Base-by-base conservation (phyloP, 78 protist genomes). In the Monocercomonoides exilis region DNA sequence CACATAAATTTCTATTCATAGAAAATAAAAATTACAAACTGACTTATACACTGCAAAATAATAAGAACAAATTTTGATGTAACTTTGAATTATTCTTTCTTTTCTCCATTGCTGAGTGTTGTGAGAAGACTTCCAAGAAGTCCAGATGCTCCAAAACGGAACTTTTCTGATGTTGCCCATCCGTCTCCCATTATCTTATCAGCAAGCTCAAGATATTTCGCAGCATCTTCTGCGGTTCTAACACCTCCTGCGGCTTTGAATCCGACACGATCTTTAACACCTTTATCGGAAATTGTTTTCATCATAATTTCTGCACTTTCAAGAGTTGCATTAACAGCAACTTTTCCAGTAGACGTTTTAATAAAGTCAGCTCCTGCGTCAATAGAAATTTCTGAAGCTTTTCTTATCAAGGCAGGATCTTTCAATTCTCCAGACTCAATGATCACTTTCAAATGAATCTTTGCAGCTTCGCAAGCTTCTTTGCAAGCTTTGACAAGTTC, bases 201-300 rank as follows among this genome's bases (percentile, higher is more conserved):
- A 44, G 85, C 85, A 5, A 80, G 43, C 2, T 21, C 77, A n/a
- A 88, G 42, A 45, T 43, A 88, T 38, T 2, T 2, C 41, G 32
- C 44, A 1, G 90, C 90, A 32, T 81, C 77, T 36, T 42, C 84
- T 1, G 86, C 79, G 34, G 90, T 46, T 3, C 90, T 80, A 42
- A 88, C 34, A 32, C 90, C 90, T n/a, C 90, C 90, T 11, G 90
- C 86, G 1, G 90, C 82, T 82, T 88, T 88, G 81, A 88, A 80
- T 34, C 90, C 90, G 21, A 80, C 86, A 34, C 3, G 3, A 43
- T 0, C 38, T 54, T 38, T n/a, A 21, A 35, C 70, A 54, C 21
- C 21, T 54, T 54, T 34, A 33, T 88, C 90, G 1, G 77, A 38
- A 81, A 88, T 81, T 29, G 90, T 77, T 32, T 45, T 21, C 35